Evolutionary conservation across 345 rosid genomes (phyloP), one percentile per base, ranked within the genome.

Genomic region (Eucalyptus regnans): DNA sequence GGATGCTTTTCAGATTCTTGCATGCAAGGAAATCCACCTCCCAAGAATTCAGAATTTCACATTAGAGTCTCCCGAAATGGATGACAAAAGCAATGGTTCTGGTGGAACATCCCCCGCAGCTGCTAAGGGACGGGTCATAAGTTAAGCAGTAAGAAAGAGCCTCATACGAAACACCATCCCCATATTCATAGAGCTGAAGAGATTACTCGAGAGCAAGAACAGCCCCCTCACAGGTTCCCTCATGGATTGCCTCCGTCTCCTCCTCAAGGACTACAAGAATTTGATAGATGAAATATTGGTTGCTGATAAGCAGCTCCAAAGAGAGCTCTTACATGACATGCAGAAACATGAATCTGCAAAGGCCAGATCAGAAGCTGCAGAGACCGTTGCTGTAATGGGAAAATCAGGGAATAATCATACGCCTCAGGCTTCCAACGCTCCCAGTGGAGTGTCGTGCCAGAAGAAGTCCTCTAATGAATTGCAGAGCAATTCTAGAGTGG

Each of bases 271-370:
- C 92, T 97, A 96, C 94, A 96, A 96, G 90, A 96, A 92, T 50
- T 99, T 96, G 95, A 96, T 97, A 44, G 99, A 96, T 56, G 99
- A 97, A 86, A 96, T 97, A 89, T 87, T 96, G 86, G 93, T 97
- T n/a, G 99, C 98, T 0, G 99, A 97, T 88, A 95, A 93, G 91
- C 98, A 96, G 93, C 98, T 97, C n/a, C 99, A 94, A 93, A 97
- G 94, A 89, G 99, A 97, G 93, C 99, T 97, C 29, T 84, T 95
- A 20, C 95, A 97, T 81, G 99, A 97, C 87, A 97, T 96, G 96
- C 97, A 97, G 91, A 96, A 95, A 87, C 94, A 96, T 76, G 99
- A 97, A 89, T 90, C 97, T 51, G 92, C 92, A 87, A 96, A 93
- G 96, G 95, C 95, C 49, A 92, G 93, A 89, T 87, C 95, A 52